phyloP scores from a whole-genome alignment of 306 rosid genomes.

The Ammopiptanthus mongolicus region DNA sequence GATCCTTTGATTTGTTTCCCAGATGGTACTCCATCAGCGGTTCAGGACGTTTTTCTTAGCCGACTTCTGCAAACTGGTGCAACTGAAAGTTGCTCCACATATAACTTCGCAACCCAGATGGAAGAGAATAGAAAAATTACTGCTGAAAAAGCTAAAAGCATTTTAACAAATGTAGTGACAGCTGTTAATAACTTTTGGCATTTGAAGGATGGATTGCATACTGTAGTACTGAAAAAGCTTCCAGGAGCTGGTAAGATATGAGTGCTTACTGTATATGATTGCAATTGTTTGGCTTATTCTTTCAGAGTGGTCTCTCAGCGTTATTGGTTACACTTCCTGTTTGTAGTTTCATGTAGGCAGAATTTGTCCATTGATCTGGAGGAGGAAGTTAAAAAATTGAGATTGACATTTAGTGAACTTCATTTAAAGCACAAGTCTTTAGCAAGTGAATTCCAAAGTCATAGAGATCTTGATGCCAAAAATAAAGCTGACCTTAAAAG shows the following conservation, averaged over 20 bases:
- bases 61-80: constrained; percentile 82
- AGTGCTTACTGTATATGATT: constrained; percentile 1
- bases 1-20: constrained; percentile 29
- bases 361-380: constrained; percentile 36
- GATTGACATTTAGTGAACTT: constrained; percentile 51
- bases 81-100: constrained; percentile 71
- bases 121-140: constrained; percentile 39
- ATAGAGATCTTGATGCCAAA: constrained; percentile 58
- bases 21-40: constrained; percentile 55
- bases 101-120: constrained; percentile 30
- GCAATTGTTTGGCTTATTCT: not conserved
- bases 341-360: constrained; percentile 58
- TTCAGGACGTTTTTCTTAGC: constrained; percentile 65
- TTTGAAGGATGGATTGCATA: constrained; percentile 58
- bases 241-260: constrained; percentile 57
- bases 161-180: constrained; percentile 38
- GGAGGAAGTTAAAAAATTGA: constrained; percentile 54
- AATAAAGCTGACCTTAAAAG: constrained; percentile 53
- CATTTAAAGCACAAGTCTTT: constrained; percentile 60
- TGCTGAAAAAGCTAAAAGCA: constrained; percentile 37
- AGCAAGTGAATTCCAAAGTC: constrained; percentile 56
- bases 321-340: constrained; percentile 28
- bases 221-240: constrained; percentile 44
- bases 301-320: constrained; percentile 17
- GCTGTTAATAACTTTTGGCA: constrained; percentile 47